Percentiles rank a stretch among this genome's conserved stretches.
phyloP scores from a whole-genome alignment of 2,329 filamentous ascomycete genomes.

The Epicoccum nigrum region DNA sequence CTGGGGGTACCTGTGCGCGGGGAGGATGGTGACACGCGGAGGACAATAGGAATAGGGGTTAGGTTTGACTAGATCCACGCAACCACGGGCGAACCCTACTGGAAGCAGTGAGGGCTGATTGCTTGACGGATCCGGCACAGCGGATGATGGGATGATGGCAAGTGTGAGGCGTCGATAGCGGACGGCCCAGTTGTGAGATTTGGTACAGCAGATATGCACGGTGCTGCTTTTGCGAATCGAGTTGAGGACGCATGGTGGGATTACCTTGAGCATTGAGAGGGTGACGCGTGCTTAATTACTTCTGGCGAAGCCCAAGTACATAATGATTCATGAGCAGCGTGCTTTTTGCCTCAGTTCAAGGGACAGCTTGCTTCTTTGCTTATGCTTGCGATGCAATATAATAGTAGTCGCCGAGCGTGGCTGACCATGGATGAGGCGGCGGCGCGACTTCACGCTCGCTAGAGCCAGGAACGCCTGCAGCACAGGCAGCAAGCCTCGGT shows the following conservation, averaged over 20 bases:
- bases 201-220: not conserved
- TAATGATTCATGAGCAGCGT: not conserved
- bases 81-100: constrained; percentile 17
- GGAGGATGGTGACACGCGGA: constrained; percentile 8
- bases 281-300: not conserved
- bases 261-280: not conserved
- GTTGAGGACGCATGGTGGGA: not conserved
- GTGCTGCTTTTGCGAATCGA: constrained; percentile 7
- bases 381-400: not conserved
- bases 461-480: constrained; percentile 2
- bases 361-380: constrained; percentile 10
- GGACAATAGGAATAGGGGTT: constrained; percentile 9
- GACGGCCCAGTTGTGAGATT: constrained; percentile 1
- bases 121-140: constrained; percentile 1
- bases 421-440: constrained; percentile 8
- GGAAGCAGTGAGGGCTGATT: constrained; percentile 5
- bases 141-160: constrained; percentile 6
- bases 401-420: constrained; percentile 5
- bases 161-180: constrained; percentile 10
- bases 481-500: not conserved
- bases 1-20: constrained; percentile 8
- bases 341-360: not conserved
- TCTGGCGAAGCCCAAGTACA: not conserved
- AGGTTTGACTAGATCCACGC: constrained; percentile 2
- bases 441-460: constrained; percentile 3